phyloP scores from a whole-genome alignment of 2,329 filamentous ascomycete species.

The Botrytis paeoniae region DNA sequence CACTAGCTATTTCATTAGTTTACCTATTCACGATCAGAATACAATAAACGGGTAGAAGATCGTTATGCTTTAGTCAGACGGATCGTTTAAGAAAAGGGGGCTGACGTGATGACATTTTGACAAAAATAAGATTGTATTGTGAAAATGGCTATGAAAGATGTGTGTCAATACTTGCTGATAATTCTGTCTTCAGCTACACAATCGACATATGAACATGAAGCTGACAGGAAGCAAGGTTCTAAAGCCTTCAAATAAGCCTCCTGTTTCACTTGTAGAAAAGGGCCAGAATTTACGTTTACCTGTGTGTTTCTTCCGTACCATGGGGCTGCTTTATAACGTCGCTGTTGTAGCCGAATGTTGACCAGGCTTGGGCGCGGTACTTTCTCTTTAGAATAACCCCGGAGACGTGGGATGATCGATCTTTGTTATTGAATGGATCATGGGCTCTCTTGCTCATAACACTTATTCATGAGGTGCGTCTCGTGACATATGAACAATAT shows the following conservation, averaged over 20 bases:
- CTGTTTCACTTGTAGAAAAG: neutral
- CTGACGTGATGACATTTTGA: neutral
- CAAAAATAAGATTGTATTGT: neutral
- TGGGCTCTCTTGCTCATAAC: no score
- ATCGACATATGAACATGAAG: neutral
- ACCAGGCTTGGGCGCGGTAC: neutral
- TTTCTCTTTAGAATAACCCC: no score
- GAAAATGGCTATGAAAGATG: neutral
- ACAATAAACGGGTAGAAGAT: neutral
- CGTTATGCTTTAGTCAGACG: neutral
- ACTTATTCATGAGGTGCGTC: neutral
- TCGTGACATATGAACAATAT: no score
- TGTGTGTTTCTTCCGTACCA: neutral
- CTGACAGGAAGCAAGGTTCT: neutral
- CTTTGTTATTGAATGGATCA: neutral
- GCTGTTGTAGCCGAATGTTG: neutral
- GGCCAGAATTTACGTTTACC: neutral
- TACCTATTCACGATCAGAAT: neutral
- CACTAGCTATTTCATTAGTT: neutral
- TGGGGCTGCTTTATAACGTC: fast-evolving
- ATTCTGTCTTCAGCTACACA: neutral
- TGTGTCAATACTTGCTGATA: no score
- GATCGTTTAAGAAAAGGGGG: neutral
- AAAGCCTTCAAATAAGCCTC: neutral
- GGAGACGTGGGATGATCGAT: neutral